Percentiles rank a stretch among this genome's conserved stretches.
Evolutionary conservation across 2,329 filamentous ascomycete genomes (phyloP).

Genomic region (Arthrobotrys pseudoclavata): DNA sequence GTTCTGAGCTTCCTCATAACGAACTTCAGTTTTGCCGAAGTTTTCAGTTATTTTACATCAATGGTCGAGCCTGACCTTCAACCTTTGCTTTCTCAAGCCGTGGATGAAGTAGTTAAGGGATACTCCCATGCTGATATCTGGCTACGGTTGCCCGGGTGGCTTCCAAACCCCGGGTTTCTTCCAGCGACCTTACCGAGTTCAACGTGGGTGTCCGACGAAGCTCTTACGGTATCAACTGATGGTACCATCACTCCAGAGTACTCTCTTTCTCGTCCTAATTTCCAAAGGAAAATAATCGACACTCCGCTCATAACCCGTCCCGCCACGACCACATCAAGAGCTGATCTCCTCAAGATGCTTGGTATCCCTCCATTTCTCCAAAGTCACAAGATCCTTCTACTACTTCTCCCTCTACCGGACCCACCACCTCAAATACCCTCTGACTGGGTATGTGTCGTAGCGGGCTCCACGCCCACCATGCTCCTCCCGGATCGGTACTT

Average conservation of each 20-base stretch:
- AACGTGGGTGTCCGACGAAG: conserved; percentile 32
- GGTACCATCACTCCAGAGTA: conserved; percentile 5
- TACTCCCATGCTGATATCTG: conserved; percentile 52
- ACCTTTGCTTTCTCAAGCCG: conserved; percentile 1
- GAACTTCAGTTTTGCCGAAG: conserved; percentile 55
- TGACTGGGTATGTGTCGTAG: conserved; percentile 50
- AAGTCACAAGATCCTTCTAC: conserved; percentile 27
- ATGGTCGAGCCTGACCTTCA: conserved; percentile 17
- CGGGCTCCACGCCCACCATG: conserved; percentile 50
- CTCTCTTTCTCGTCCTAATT: conserved; percentile 29
- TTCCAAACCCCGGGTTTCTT: conserved; percentile 52
- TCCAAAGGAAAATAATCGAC: conserved; percentile 44
- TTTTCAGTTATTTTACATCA: conserved; percentile 52
- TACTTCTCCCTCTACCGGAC: conserved; percentile 38
- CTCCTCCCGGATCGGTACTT: conserved; percentile 52
- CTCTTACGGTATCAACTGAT: neutral
- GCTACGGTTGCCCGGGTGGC: conserved; percentile 44
- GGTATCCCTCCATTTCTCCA: conserved; percentile 20
- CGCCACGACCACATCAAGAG: conserved; percentile 17
- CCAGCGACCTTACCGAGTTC: conserved; percentile 38
- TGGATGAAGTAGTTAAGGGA: conserved; percentile 28
- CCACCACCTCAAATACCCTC: conserved; percentile 53
- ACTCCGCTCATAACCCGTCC: conserved; percentile 49
- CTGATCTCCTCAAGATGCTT: conserved; percentile 40
- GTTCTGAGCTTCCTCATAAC: conserved; percentile 47